Evolutionary conservation across 768 basidiomycete species (phyloP), one percentile per base, ranked within the genome.

Genomic region (Tricholoma matsutake): DNA sequence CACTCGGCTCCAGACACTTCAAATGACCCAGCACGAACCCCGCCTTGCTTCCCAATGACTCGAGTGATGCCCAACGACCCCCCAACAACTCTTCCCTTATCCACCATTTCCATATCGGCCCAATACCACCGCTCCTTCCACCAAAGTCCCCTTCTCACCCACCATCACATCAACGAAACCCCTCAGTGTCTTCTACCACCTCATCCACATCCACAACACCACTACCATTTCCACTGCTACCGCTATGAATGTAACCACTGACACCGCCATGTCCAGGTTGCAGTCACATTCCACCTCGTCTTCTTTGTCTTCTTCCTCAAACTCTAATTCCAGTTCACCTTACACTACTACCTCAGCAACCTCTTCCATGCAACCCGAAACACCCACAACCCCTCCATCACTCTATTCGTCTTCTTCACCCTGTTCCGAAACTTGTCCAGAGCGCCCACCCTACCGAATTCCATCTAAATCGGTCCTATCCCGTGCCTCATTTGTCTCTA

Each of bases 401-500:
- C 62, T 63, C 2, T 58, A 32, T 35, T 52, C 39, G 1, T 61
- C 63, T 22, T 35, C 62, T 8, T 63, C 64, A 11, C 47, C 66
- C 68, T 25, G 66, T 72, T 8, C 72, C 70, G 18, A 69, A 68
- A n/a, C 57, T 69, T 25, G 72, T 16, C 74, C 22, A 71, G 68
- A 57, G 57, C 66, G 16, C 72, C 71, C 16, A 64, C 65, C 73
- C 8, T 72, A 70, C 41, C 73, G 79, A 13, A 51, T 31, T 3
- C 79, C 80, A 3, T 75, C 80, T 31, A 86, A 83, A 67, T 87
- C 86, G 4, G 88, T 88, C 59, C 78, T 89, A 43, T 77, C 83
- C 41, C 83, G 78, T 57, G 79, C 78, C 60, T 79, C 79, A 22
- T 85, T 79, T 41, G 71, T 82, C 54, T 83, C 82, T 6, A 62